These are phyloP conservation scores for Nepenthes alata DNA, from an alignment of 179 eudicot species.

Conservation along the genomic window DNA sequence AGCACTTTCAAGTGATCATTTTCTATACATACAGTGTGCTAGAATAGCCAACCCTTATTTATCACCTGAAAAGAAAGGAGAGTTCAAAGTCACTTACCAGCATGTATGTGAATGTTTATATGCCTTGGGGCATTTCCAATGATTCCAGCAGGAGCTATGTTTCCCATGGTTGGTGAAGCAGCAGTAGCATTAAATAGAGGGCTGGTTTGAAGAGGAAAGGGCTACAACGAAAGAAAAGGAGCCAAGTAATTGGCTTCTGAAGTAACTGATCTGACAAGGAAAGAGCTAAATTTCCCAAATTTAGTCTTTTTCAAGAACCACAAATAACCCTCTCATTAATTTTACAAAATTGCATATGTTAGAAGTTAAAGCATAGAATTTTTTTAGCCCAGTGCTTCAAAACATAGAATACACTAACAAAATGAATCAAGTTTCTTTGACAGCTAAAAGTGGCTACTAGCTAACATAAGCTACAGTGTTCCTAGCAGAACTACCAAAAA, in stretches of 20 bases:
- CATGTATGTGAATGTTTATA: slow-evolving; percentile 80
- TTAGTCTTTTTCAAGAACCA: too few species aligned
- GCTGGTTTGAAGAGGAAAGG: slow-evolving; percentile 72
- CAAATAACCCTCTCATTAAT: too few species aligned
- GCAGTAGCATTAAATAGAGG: slow-evolving; percentile 51
- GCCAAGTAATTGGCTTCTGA: neutral
- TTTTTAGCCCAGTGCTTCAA: too few species aligned
- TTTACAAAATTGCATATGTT: too few species aligned
- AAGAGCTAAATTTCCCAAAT: too few species aligned
- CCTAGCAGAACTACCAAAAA: too few species aligned
- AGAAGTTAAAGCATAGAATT: too few species aligned
- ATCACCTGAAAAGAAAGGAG: neutral
- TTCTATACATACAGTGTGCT: neutral
- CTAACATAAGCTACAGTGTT: too few species aligned
- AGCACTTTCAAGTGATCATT: neutral
- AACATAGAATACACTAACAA: too few species aligned
- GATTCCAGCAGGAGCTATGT: slow-evolving; percentile 48
- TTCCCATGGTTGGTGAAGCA: slow-evolving; percentile 30
- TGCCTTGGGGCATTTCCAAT: slow-evolving; percentile 55
- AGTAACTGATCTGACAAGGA: too few species aligned
- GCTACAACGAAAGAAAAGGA: slow-evolving; percentile 34
- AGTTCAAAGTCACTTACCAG: slow-evolving; percentile 37
- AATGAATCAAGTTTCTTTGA: too few species aligned
- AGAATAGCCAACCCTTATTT: neutral
- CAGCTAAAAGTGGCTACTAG: too few species aligned